Base-by-base conservation (phyloP, 148 eudicot species). In the Camellia japonica region DNA sequence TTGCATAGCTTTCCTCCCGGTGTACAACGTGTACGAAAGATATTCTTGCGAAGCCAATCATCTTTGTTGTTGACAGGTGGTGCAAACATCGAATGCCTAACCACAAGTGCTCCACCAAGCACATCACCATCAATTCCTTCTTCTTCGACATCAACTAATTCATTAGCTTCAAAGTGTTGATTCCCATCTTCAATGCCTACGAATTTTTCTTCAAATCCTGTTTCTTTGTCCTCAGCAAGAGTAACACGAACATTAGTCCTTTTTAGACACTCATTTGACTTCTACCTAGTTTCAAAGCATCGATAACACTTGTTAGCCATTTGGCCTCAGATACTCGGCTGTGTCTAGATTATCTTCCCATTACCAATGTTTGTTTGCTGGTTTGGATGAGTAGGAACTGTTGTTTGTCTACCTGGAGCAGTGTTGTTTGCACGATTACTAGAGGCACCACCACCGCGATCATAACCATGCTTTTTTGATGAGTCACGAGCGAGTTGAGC, bases 1-100 rank as follows among this genome's bases (percentile, higher is more conserved):
- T 71, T 71, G 41, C 59, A 71, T 8, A 71, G 74, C 41, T 71
- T 71, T 51, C 74, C 74, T 3, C 74, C 42, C n/a, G 58, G 1
- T n/a, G 42, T 71, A 20, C 58, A 71, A 0, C 58, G 59, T 20
- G 74, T 71, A 19, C 18, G 5, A 71, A 71, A 71, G 41, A 71
- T 49, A 3, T 71, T 71, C 54, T 71, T 71, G 13, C 19, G 42
- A 0, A 71, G 38, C 74, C 7, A 71, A 15, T 51, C 18, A 70
- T 47, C 73, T 15, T 49, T 20, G 2, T 71, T 71, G 56, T n/a
- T 51, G 20, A 18, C 41, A 0, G 59, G 38, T 41, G 74, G 58
- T 49, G 74, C 74, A 49, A 71, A 18, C 71, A 65, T 67, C 7
- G 42, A 49, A 14, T 5, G 56, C 9, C 59, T 4, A 49, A 51